These are phyloP conservation scores for Corymbia maculata DNA, from an alignment of 345 rosid species.

Conservation along the genomic window DNA sequence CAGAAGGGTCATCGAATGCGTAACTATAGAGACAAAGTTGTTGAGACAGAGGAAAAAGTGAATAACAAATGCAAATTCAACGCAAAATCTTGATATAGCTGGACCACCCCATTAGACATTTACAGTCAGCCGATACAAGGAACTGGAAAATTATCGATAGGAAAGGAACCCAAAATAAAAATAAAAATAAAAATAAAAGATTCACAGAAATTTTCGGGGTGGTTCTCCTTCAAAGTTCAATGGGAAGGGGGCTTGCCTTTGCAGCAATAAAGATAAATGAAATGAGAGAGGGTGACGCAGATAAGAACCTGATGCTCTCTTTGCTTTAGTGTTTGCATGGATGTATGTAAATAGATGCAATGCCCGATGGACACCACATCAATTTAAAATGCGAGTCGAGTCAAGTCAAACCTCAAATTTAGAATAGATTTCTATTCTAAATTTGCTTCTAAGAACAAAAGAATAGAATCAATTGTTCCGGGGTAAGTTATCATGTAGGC, in stretches of 20 bases:
- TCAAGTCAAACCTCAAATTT: slow-evolving; percentile 22
- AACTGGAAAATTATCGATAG: not conserved
- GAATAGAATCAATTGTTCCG: too few relatives aligned
- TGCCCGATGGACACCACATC: not conserved
- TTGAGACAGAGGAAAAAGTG: not conserved
- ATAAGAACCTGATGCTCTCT: slow-evolving; percentile 40
- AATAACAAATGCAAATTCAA: not conserved
- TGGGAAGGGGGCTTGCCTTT: not conserved
- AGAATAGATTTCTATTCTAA: too few relatives aligned
- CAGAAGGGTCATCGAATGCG: not conserved
- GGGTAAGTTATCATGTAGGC: too few relatives aligned
- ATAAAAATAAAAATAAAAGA: slow-evolving; percentile 10
- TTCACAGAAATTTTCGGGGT: slow-evolving; percentile 11
- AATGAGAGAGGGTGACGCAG: slow-evolving; percentile 5
- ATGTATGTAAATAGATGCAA: slow-evolving; percentile 10
- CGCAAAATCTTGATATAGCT: not conserved
- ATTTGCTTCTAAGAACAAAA: too few relatives aligned
- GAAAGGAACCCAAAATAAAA: not conserved
- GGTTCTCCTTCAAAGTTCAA: slow-evolving; percentile 12
- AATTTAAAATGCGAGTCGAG: not conserved
- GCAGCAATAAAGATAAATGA: slow-evolving; percentile 14
- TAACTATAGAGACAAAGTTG: not conserved
- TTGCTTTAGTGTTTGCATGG: not conserved
- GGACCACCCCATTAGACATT: slow-evolving; percentile 12
- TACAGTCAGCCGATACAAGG: slow-evolving; percentile 1